phyloP scores from a whole-genome alignment of 2,329 filamentous ascomycete species.

The Monosporascus sp. region DNA sequence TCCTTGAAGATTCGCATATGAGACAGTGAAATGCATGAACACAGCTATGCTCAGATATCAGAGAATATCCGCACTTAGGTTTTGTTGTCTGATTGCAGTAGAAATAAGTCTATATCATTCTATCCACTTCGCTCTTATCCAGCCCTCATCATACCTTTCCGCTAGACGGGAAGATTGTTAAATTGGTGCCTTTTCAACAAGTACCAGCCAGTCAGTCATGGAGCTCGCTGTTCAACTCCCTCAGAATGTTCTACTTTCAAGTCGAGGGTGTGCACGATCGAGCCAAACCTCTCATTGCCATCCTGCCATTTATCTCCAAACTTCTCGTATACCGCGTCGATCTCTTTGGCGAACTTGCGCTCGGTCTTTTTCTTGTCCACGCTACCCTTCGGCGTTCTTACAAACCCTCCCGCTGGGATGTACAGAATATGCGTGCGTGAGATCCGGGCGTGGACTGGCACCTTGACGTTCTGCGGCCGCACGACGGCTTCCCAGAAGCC shows the following conservation, averaged over 20 bases:
- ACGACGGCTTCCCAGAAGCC: slow-evolving; percentile 12
- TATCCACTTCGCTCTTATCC: too few species aligned
- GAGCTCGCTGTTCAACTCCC: too few species aligned
- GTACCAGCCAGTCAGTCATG: too few species aligned
- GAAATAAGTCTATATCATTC: too few species aligned
- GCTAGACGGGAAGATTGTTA: too few species aligned
- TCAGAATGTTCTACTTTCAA: background rate
- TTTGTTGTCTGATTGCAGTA: too few species aligned
- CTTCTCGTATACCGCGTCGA: slow-evolving; percentile 10
- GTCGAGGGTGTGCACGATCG: background rate
- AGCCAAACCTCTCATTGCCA: slow-evolving; percentile 1
- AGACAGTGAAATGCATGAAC: too few species aligned
- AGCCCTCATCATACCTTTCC: too few species aligned
- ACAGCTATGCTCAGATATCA: too few species aligned
- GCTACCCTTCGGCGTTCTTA: slow-evolving; percentile 15
- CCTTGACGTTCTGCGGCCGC: slow-evolving; percentile 12
- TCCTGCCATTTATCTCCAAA: slow-evolving; percentile 16
- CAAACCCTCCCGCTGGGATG: slow-evolving; percentile 7
- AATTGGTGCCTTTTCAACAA: too few species aligned
- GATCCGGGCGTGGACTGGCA: slow-evolving; percentile 11
- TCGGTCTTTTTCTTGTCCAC: slow-evolving; percentile 9
- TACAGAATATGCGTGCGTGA: slow-evolving; percentile 13
- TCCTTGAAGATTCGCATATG: too few species aligned
- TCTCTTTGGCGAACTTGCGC: slow-evolving; percentile 9
- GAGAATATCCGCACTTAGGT: too few species aligned